Evolutionary conservation across 2,329 filamentous ascomycete genomes (phyloP).

Genomic region (Cordyceps cicadae): DNA sequence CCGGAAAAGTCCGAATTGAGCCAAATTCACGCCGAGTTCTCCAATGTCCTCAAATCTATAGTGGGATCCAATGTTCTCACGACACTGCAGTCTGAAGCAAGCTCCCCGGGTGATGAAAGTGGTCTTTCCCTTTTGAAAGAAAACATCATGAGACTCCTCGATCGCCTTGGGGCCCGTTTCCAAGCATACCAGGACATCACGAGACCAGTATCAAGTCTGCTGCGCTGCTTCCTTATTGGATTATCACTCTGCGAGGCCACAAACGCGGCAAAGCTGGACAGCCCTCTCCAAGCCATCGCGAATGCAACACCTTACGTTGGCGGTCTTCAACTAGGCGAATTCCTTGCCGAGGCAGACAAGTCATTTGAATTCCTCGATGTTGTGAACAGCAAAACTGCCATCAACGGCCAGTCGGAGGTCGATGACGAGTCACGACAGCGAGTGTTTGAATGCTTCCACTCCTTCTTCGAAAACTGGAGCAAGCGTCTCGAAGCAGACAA

Average conservation of each 20-base stretch:
- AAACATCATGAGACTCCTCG: constrained; percentile 59
- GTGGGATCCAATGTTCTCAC: constrained; percentile 38
- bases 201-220: constrained; percentile 65
- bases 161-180: constrained; percentile 61
- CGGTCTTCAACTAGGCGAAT: constrained; percentile 22
- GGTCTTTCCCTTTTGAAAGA: constrained; percentile 44
- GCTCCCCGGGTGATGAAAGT: constrained; percentile 17
- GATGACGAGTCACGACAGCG: constrained; percentile 37
- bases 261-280: constrained; percentile 35
- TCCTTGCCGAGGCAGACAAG: constrained; percentile 15
- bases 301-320: constrained; percentile 48
- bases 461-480: constrained; percentile 74
- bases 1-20: constrained; percentile 59
- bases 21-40: constrained; percentile 74
- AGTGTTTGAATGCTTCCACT: constrained; percentile 59
- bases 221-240: constrained; percentile 71
- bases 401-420: constrained; percentile 39
- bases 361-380: constrained; percentile 44
- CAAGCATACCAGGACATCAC: constrained; percentile 80
- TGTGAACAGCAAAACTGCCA: constrained; percentile 32
- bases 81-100: constrained; percentile 21
- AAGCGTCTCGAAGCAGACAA: constrained; percentile 68
- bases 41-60: constrained; percentile 61
- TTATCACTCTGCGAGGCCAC: constrained; percentile 49
- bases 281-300: constrained; percentile 30